Evolutionary conservation across 2,329 filamentous ascomycete species (phyloP), one percentile per base, ranked within the genome.

Genomic region (Colletotrichum gloeosporioides): DNA sequence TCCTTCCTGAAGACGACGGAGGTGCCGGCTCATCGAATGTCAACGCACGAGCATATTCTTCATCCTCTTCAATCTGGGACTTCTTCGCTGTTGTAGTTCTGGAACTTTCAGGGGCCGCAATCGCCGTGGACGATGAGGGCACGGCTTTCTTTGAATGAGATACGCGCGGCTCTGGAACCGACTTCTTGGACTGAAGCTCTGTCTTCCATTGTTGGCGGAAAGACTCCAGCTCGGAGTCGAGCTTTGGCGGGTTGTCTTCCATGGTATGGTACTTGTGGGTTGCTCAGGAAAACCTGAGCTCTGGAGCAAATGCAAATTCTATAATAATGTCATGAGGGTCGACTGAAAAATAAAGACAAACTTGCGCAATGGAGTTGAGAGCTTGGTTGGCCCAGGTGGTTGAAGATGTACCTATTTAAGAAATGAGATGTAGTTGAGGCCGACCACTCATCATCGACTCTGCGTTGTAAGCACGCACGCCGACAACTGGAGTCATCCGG

Each of bases 131-230:
- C 3, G 67, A 76, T 8, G 83, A 78, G 34, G 84, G 79, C 77
- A 22, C 86, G 80, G 84, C 44, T 31, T 34, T 77, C 22, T 77
- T 77, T 32, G 77, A 69, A 6, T 66, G 68, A 6, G 77, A 49
- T 62, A 73, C 8, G 39, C 27, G 36, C 15, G 71, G 27, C 34
- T 68, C 61, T 44, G 57, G 49, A 8, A 27, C n/a, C 78, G 82
- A 34, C 69, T 84, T 81, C 77, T 82, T 88, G 4, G 85, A 84
- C 65, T 88, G 82, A 8, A 98, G 94, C 83, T 98, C 96, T 79
- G 95, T 93, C 75, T 92, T 92, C 96, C 96, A 98, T 88, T 95
- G 90, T 81, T 92, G 91, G 79, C 96, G 93, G 86, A 98, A 98
- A 62, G 91, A 93, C 84, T 98, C 95, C 76, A 98, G 91, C 84